phyloP scores from a whole-genome alignment of 139 green algal genomes.

The Eudorina sp. region DNA sequence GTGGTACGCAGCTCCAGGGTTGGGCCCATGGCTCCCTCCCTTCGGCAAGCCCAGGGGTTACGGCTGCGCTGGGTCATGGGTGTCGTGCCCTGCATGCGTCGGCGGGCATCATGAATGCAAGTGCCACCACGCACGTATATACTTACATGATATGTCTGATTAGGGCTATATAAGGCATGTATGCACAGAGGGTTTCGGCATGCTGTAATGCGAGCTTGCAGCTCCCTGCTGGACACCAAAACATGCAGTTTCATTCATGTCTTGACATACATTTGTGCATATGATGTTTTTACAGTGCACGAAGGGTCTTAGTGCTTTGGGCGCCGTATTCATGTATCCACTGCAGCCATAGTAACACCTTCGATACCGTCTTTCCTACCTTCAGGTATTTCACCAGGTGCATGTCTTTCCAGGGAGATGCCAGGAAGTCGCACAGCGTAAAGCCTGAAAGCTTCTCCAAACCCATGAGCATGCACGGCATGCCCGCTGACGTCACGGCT shows the following conservation, averaged over 20 bases:
- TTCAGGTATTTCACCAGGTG: slow-evolving; percentile 9
- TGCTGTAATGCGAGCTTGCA: not conserved
- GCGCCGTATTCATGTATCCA: too few relatives aligned
- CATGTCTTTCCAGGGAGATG: slow-evolving; percentile 35
- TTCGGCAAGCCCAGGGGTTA: not conserved
- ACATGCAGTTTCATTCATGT: not conserved
- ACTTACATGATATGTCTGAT: not conserved
- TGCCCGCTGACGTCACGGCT: not conserved
- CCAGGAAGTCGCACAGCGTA: slow-evolving; percentile 19
- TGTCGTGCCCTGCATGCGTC: not conserved
- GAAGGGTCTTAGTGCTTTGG: not conserved
- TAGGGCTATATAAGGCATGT: not conserved
- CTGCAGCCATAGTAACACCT: not conserved
- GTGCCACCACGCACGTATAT: not conserved
- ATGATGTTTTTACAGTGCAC: not conserved
- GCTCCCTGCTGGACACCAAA: not conserved
- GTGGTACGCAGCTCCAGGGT: slow-evolving; percentile 33
- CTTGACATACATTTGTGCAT: too few relatives aligned
- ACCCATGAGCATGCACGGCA: not conserved
- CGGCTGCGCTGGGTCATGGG: not conserved
- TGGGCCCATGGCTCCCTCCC: not conserved
- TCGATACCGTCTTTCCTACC: not conserved
- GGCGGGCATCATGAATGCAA: not conserved
- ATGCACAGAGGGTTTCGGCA: not conserved
- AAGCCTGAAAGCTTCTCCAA: not conserved